Percentiles rank a stretch among this genome's conserved stretches.
Conservation (phyloP, 257 asterid species). For the Linaria vulgaris region DNA sequence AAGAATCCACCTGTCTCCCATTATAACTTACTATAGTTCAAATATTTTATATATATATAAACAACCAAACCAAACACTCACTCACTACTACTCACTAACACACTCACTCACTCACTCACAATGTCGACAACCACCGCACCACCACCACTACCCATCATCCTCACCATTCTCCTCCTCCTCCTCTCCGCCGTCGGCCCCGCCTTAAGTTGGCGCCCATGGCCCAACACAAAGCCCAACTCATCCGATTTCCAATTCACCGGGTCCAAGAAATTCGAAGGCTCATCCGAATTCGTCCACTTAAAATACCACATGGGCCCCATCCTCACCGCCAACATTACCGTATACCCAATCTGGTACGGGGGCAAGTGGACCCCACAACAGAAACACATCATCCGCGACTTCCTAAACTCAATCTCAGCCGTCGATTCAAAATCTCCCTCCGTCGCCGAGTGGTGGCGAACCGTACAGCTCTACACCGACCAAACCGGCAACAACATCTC, state of each 20-base stretch:
- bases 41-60: too few species aligned
- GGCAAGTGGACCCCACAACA: conserved; percentile 61
- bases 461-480: conserved; percentile 73
- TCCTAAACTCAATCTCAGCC: conserved; percentile 72
- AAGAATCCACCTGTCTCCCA: conserved; percentile 75
- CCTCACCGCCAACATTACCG: conserved; percentile 71
- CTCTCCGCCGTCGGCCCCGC: conserved; percentile 31
- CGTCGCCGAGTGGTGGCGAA: conserved; percentile 83
- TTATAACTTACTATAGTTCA: conserved; percentile 20
- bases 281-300: conserved; percentile 69
- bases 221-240: conserved; percentile 35
- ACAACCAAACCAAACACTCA: not conserved
- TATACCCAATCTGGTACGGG: conserved; percentile 93
- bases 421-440: conserved; percentile 49
- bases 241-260: conserved; percentile 56
- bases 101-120: not conserved
- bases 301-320: conserved; percentile 95
- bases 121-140: conserved; percentile 22
- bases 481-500: conserved; percentile 72
- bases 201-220: conserved; percentile 80
- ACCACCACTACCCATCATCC: conserved; percentile 16
- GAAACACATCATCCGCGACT: conserved; percentile 85
- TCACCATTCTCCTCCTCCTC: conserved; percentile 19
- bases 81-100: conserved; percentile 10
- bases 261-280: conserved; percentile 83